Evolutionary conservation across 1,284 basidiomycete species (phyloP).

Genomic region (Ustilago bromivora): DNA sequence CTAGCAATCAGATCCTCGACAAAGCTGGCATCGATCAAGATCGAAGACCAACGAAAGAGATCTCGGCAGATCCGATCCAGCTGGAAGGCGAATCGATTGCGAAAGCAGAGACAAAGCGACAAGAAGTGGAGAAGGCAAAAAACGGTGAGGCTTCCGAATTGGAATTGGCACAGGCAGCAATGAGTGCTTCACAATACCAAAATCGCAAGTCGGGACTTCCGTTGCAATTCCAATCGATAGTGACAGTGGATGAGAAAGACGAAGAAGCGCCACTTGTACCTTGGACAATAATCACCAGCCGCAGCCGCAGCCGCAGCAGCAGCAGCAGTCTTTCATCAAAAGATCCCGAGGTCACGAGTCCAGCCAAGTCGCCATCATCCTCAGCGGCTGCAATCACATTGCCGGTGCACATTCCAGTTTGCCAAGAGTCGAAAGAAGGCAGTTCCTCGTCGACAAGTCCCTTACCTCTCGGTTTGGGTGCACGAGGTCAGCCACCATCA

Average conservation of each 20-base stretch:
- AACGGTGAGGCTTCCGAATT: conserved; percentile 14
- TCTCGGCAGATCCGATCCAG: conserved; percentile 17
- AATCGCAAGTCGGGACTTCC: conserved; percentile 13
- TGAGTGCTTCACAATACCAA: conserved; percentile 33
- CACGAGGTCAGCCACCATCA: conserved; percentile 2
- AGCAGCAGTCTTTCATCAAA: conserved; percentile 1
- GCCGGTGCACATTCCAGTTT: conserved; percentile 3
- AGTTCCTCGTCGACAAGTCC: neutral
- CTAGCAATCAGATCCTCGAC: neutral
- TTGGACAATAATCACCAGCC: neutral
- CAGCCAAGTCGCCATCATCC: neutral
- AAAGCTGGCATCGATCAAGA: conserved; percentile 6
- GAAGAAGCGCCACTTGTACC: neutral
- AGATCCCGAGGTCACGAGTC: neutral
- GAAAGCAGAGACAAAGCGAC: neutral
- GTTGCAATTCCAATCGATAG: neutral
- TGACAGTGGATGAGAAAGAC: neutral
- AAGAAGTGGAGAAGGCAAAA: neutral
- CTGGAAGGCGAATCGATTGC: conserved; percentile 1
- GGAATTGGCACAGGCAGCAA: conserved; percentile 31
- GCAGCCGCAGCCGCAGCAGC: neutral
- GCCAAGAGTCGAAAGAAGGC: neutral
- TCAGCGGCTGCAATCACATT: conserved; percentile 9
- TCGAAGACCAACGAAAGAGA: conserved; percentile 16
- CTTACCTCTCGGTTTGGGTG: conserved; percentile 4